Evolutionary conservation across 2,329 filamentous ascomycete species (phyloP).

Genomic region (Arthroderma sp.): DNA sequence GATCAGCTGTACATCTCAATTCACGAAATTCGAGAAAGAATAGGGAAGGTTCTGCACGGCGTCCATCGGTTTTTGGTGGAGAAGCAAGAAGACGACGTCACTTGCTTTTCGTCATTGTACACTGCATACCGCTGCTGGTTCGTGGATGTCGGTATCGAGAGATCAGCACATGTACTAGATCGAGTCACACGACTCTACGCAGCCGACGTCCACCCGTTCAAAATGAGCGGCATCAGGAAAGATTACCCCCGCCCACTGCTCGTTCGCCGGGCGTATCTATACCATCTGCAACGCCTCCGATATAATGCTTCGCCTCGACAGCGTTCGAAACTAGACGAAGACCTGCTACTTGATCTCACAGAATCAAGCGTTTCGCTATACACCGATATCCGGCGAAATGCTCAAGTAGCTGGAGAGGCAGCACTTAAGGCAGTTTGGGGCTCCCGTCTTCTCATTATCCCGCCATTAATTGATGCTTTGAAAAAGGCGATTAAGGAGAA

Average conservation of each 20-base stretch:
- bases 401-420: constrained; percentile 83
- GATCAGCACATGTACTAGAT: constrained; percentile 86
- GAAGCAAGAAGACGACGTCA: constrained; percentile 88
- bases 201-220: constrained; percentile 82
- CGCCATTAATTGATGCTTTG: constrained; percentile 67
- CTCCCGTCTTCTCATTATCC: constrained; percentile 76
- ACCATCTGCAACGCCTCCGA: constrained; percentile 84
- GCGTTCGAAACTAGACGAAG: constrained; percentile 81
- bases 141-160: constrained; percentile 90
- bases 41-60: constrained; percentile 67
- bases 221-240: constrained; percentile 83
- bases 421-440: constrained; percentile 85
- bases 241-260: constrained; percentile 86
- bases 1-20: constrained; percentile 59
- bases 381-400: constrained; percentile 87
- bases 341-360: constrained; percentile 70
- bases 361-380: constrained; percentile 84
- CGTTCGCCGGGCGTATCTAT: constrained; percentile 82
- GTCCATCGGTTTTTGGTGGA: constrained; percentile 72
- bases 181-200: constrained; percentile 71
- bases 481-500: constrained; percentile 63
- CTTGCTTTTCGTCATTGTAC: constrained; percentile 86
- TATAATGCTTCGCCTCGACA: constrained; percentile 82
- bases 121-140: constrained; percentile 93
- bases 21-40: constrained; percentile 65